Evolutionary conservation across 2,329 filamentous ascomycete species (phyloP).

Genomic region (Exophiala spinifera): DNA sequence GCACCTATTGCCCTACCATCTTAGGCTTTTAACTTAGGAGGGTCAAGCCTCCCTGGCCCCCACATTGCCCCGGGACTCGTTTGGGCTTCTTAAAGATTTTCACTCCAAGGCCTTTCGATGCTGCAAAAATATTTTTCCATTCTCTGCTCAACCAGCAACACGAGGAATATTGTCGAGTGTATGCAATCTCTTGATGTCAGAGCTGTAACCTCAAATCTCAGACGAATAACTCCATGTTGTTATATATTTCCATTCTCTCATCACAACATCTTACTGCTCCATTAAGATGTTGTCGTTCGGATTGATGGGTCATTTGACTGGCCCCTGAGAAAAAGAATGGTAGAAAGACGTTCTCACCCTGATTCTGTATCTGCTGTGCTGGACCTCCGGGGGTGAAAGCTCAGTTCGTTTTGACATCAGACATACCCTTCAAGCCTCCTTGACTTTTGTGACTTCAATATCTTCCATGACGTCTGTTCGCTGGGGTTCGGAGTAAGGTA

Average conservation of each 20-base stretch:
- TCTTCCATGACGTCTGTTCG: too few species aligned
- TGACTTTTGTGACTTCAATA: background rate
- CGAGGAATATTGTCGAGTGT: too few species aligned
- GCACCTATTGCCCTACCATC: too few species aligned
- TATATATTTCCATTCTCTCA: slow-evolving; percentile 14
- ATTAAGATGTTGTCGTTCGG: slow-evolving; percentile 7
- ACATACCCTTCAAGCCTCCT: slow-evolving; percentile 10
- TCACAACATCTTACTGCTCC: slow-evolving; percentile 4
- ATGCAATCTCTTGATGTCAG: background rate
- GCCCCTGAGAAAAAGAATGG: slow-evolving; percentile 9
- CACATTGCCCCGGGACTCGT: too few species aligned
- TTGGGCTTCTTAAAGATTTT: too few species aligned
- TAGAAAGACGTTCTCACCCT: slow-evolving; percentile 13
- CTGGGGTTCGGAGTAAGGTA: background rate
- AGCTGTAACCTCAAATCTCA: background rate
- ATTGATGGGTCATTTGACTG: slow-evolving; percentile 1
- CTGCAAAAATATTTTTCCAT: too few species aligned
- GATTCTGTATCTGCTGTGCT: slow-evolving; percentile 29
- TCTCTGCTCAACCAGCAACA: too few species aligned
- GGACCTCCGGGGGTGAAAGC: slow-evolving; percentile 23
- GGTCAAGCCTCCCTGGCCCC: too few species aligned
- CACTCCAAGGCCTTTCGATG: too few species aligned
- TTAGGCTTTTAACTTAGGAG: too few species aligned
- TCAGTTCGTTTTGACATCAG: slow-evolving; percentile 27
- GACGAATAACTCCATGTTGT: background rate